Base-by-base conservation (phyloP, 2,329 filamentous ascomycete species). In the Neonectria ditissima region DNA sequence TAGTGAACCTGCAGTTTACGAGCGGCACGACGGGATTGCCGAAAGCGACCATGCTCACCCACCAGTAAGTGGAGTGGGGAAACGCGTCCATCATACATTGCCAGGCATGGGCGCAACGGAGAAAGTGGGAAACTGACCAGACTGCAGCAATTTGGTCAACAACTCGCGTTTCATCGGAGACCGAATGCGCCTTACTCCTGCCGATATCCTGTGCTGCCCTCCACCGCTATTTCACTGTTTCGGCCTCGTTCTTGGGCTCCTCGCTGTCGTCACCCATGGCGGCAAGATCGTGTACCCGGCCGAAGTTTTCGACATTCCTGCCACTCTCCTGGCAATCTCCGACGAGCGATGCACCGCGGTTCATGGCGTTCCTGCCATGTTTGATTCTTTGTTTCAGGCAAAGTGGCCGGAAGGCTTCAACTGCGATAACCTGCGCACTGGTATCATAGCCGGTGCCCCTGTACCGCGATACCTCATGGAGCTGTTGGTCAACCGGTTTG, bases 151-250 rank as follows among this genome's bases (percentile, higher is more conserved):
- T 69, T 79, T 88, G 69, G 81, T 88, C 63, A 91, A 91, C 76
- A 91, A 91, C 75, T 84, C 88, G 8, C 86, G 89, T 30, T 91
- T 91, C 79, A 90, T 91, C 53, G 92, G 91, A 57, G 90, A 93
- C 76, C 86, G 91, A 45, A 91, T 94, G 90, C 84, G 86, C 6
- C 83, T 95, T 16, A 89, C 87, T 0, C 79, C 86, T 3, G 80
- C 83, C 48, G 91, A 94, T 73, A 82, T 90, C 8, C 83, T 96
- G 11, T 95, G 92, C 81, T 96, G 92, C 76, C 92, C 92, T 3
- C 92, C 92, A 0, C 92, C 93, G 0, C 84, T 96, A 4, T 96
- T 96, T 82, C 93, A 96, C 81, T 95, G 92, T 81, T 95, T 95
- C 74, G 92, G 92, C 1, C 86, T 95, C 8, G 91, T 94, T 1